Conservation (phyloP, 2,329 filamentous ascomycete genomes). For the Fusarium marasasianum region DNA sequence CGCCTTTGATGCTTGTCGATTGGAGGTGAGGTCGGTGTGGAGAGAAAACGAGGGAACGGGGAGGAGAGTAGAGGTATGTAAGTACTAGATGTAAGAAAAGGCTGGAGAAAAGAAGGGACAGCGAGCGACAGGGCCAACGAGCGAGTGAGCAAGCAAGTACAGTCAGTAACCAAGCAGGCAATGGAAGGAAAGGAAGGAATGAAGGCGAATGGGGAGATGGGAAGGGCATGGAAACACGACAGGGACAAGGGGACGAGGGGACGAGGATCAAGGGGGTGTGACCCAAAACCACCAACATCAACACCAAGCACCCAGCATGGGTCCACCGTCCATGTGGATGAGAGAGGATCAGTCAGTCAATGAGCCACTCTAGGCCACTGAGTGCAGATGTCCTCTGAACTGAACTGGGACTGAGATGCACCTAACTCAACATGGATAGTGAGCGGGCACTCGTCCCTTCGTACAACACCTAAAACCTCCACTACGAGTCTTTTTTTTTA, state of each 20-base stretch:
- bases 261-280: slow-evolving; percentile 34
- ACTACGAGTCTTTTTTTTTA: slow-evolving; percentile 4
- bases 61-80: slow-evolving; percentile 39
- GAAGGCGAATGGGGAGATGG: slow-evolving; percentile 45
- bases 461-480: slow-evolving; percentile 22
- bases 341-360: slow-evolving; percentile 4
- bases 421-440: slow-evolving; percentile 30
- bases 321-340: slow-evolving; percentile 5
- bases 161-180: slow-evolving; percentile 3
- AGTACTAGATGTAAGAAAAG: slow-evolving; percentile 39
- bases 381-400: slow-evolving; percentile 10
- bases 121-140: slow-evolving; percentile 43
- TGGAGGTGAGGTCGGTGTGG: slow-evolving; percentile 45
- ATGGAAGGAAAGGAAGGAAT: slow-evolving; percentile 43
- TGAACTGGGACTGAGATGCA: slow-evolving; percentile 23
- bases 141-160: not conserved
- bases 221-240: slow-evolving; percentile 48
- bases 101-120: slow-evolving; percentile 44
- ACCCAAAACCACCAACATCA: slow-evolving; percentile 5
- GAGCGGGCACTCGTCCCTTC: slow-evolving; percentile 18
- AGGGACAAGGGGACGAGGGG: slow-evolving; percentile 42
- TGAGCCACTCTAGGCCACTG: not conserved
- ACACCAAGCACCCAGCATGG: slow-evolving; percentile 6
- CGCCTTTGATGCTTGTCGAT: slow-evolving; percentile 46
- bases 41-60: slow-evolving; percentile 37